Conservation (phyloP, 179 eudicot species). For the Gypsophila paniculata region DNA sequence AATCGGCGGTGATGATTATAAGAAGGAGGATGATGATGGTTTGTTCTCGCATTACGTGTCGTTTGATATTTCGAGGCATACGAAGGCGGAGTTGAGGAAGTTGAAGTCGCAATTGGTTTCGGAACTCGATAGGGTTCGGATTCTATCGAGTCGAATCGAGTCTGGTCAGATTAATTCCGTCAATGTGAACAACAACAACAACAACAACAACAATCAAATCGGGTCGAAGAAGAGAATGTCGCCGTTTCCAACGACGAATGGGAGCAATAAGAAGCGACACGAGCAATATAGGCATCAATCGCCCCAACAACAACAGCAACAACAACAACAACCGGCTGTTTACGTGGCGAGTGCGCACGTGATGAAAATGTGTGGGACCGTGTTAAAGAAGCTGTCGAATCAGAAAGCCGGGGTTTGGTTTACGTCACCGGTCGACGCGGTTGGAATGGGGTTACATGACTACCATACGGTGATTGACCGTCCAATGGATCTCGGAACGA, state of each 20-base stretch:
- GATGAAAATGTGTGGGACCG: constrained; percentile 6
- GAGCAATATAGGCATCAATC: too few species aligned
- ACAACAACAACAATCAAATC: too few species aligned
- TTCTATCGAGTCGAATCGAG: constrained; percentile 40
- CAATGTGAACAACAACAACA: too few species aligned
- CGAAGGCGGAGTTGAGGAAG: constrained; percentile 42
- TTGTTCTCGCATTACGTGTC: constrained; percentile 33
- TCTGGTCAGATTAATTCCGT: too few species aligned
- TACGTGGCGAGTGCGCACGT: not conserved
- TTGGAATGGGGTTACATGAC: constrained; percentile 50
- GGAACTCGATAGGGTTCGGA: constrained; percentile 60
- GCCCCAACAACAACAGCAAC: constrained; percentile 25
- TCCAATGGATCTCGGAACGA: constrained; percentile 13
- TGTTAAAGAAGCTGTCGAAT: not conserved
- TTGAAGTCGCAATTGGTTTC: constrained; percentile 42
- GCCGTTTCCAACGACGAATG: not conserved
- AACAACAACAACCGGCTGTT: not conserved
- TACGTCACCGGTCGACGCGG: not conserved
- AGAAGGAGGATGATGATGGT: not conserved
- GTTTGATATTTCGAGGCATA: constrained; percentile 38
- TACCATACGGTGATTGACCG: constrained; percentile 61
- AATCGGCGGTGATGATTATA: too few species aligned
- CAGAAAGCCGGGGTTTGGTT: constrained; percentile 7
- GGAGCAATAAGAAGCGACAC: not conserved
- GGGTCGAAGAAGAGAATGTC: constrained; percentile 15